These are phyloP conservation scores for Fusarium aywerte DNA, from an alignment of 2,329 filamentous ascomycete genomes.

Conservation along the genomic window DNA sequence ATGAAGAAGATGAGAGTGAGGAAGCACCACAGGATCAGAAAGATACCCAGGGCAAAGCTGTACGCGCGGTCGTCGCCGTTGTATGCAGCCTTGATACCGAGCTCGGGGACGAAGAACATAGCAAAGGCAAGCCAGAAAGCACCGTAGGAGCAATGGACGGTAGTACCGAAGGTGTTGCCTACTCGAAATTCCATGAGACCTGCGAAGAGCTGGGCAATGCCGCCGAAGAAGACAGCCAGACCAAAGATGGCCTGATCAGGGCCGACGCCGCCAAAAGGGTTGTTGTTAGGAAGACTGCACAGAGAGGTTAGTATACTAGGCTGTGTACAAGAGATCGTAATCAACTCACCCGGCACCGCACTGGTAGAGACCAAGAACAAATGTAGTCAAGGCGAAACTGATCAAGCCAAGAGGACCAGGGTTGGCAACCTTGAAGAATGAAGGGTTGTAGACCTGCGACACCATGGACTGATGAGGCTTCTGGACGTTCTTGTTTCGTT, in stretches of 20 bases:
- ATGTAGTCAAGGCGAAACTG: constrained; percentile 73
- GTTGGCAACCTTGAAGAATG: constrained; percentile 63
- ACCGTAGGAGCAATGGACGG: constrained; percentile 69
- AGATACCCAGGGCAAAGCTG: constrained; percentile 66
- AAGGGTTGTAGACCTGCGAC: constrained; percentile 51
- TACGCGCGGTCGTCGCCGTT: constrained; percentile 51
- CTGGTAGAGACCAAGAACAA: constrained; percentile 64
- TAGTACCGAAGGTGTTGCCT: constrained; percentile 72
- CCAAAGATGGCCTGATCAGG: constrained; percentile 53
- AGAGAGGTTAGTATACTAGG: neutral
- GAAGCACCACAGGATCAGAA: constrained; percentile 69
- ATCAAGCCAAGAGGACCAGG: constrained; percentile 69
- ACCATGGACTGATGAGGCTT: constrained; percentile 51
- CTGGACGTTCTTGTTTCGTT: constrained; percentile 7
- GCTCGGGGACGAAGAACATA: constrained; percentile 64
- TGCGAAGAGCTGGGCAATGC: constrained; percentile 73
- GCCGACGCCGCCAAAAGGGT: constrained; percentile 50
- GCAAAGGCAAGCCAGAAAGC: constrained; percentile 71
- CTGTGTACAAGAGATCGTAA: neutral
- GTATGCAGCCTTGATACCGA: constrained; percentile 62
- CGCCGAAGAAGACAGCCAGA: constrained; percentile 64
- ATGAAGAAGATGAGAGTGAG: constrained; percentile 67
- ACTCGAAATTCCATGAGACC: constrained; percentile 67
- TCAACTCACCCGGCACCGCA: constrained; percentile 61
- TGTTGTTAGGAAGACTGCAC: constrained; percentile 48